Evolutionary conservation across 345 rosid species (phyloP), one percentile per base, ranked within the genome.

Genomic region (Gossypium sturtianum): DNA sequence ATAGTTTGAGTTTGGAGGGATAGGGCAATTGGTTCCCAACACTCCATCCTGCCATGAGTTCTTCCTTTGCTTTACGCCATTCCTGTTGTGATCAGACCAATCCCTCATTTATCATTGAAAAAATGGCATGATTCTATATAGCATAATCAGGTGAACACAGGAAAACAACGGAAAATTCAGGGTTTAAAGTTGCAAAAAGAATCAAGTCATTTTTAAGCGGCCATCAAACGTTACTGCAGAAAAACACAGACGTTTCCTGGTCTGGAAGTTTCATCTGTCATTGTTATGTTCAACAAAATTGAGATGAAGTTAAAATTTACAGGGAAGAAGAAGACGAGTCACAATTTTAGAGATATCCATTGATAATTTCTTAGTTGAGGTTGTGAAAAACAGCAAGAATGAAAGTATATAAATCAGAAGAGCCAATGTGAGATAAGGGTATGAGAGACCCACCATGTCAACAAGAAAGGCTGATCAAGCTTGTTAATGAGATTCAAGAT

Each of bases 11-110:
- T 91, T 90, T 27, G 95, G 93, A 58, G 82, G 91, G 75, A 93
- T 87, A 49, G 98, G 95, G 76, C 98, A 93, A 73, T 88, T 93
- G 70, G 98, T 93, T 34, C 97, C 98, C 57, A 84, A 38, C 0
- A 91, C 95, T 15, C 97, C 98, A 68, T 93, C 98, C 78, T 91
- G 92, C 89, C 90, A 93, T 38, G 98, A 93, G 79, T 89, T 91
- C 82, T 86, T 93, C 88, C 98, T 87, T 72, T 91, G 95, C 61
- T 93, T 92, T 12, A 91, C 80, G 48, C 98, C 98, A 76, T 93
- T 93, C 97, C 98, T 91, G 48, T 66, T 29, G 17, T 27, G 16
- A 51, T 19, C 7, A 34, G 43, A 72, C 19, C 47, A 25, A 63
- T 68, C 27, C 47, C 64, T 43, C 34, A 27, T 73, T 60, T 61